Base-by-base conservation (phyloP, 2,329 filamentous ascomycete genomes). In the Exserohilum rostratum region DNA sequence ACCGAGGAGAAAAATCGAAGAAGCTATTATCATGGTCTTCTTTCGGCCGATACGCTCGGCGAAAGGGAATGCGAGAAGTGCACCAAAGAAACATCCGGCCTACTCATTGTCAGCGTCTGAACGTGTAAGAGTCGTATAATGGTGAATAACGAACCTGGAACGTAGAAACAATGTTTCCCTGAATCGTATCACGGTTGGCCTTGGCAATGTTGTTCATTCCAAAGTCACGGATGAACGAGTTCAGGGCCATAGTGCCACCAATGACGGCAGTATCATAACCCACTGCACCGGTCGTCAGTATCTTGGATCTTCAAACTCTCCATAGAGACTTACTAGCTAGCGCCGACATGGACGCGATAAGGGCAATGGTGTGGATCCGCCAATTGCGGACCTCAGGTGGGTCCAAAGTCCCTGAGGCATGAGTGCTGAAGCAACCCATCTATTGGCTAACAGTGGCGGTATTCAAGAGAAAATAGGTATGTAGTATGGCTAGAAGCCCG, bases 31-130 rank as follows among this genome's bases (percentile, higher is more conserved):
- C 31, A 84, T 75, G 5, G 79, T 79, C 52, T 76, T 78, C 57
- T 80, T 79, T 6, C 80, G 79, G 13, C 81, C 81, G 29, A 80
- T 75, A 30, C 72, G 75, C 53, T 83, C 81, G 0, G 80, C 80
- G 7, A 83, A 74, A 42, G 78, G 78, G 50, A 81, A 79, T 3
- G 73, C 73, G 43, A 74, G 55, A 4, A 77, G 65, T n/a, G 74
- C 73, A 22, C 75, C 74, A 38, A 77, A 77, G 62, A 76, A 77
- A 45, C 69, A 72, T 20, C 74, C 70, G 25, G 70, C 67, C 22
- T 25, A 7, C 4, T 25, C 2, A 35, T 39, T 13, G 29, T 53
- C 9, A 53, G 47, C 35, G 3, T 12, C 7, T 25, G 10, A 9
- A 3, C 29, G 2, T 37, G 15, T 33, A 3, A 3, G 34, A 13